These are phyloP conservation scores for Beauveria caledonica DNA, from an alignment of 2,329 filamentous ascomycete species.

Conservation along the genomic window DNA sequence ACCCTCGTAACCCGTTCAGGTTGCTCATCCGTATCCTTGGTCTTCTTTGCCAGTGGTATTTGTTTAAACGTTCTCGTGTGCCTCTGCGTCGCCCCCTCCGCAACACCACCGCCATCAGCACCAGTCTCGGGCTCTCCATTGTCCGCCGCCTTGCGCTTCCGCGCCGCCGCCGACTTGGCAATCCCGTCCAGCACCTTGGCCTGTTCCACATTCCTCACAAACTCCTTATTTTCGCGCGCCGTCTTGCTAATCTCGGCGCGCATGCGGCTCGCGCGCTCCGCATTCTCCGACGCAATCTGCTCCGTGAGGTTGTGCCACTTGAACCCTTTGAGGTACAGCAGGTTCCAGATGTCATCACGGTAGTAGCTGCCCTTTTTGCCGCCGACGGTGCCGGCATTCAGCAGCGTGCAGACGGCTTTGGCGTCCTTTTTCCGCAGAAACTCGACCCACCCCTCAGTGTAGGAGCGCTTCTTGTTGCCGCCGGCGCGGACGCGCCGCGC, in stretches of 20 bases:
- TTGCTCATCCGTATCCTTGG: constrained; percentile 35
- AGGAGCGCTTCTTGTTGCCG: constrained; percentile 77
- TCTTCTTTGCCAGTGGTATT: constrained; percentile 48
- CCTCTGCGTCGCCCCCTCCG: constrained; percentile 17
- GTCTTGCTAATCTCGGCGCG: constrained; percentile 69
- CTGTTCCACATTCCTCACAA: constrained; percentile 69
- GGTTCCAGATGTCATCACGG: constrained; percentile 79
- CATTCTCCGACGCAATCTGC: constrained; percentile 74
- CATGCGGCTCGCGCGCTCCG: constrained; percentile 67
- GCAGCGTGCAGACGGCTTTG: constrained; percentile 63
- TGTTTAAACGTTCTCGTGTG: constrained; percentile 54
- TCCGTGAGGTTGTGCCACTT: constrained; percentile 72
- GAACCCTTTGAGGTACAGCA: constrained; percentile 74
- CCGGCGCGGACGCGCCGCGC: constrained; percentile 60
- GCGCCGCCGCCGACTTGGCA: constrained; percentile 35
- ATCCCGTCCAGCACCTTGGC: constrained; percentile 74
- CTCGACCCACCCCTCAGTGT: constrained; percentile 80
- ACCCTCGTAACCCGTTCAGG: constrained; percentile 51
- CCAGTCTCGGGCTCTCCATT: constrained; percentile 17
- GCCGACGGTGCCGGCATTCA: constrained; percentile 72
- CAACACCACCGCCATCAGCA: constrained; percentile 16
- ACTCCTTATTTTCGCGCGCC: constrained; percentile 72
- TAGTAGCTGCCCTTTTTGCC: constrained; percentile 80
- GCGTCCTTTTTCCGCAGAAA: constrained; percentile 69
- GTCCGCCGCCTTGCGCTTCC: constrained; percentile 31